A percentile compares a stretch with the other conserved stretches of the same genome.
Conservation (phyloP, 2,329 filamentous ascomycete species). For the Dactylellina haptotyla region DNA sequence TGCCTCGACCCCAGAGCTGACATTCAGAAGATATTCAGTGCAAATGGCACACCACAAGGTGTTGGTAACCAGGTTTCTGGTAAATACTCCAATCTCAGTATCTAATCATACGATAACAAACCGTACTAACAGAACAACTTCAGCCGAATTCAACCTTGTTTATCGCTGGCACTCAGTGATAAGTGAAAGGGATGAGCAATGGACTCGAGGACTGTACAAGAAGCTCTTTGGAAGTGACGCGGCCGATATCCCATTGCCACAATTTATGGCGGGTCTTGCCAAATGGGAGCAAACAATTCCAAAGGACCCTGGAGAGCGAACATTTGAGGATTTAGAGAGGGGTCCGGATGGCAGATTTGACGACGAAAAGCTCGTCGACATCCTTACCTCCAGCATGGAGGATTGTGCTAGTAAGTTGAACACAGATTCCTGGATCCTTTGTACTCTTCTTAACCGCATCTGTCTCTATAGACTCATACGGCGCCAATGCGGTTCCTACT, state of each 20-base stretch:
- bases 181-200: conserved; percentile 59
- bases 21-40: conserved; percentile 56
- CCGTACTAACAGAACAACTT: background rate
- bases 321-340: conserved; percentile 66
- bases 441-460: background rate
- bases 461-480: conserved; percentile 39
- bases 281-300: conserved; percentile 72
- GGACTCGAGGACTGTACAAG: conserved; percentile 58
- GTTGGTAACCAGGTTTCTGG: conserved; percentile 60
- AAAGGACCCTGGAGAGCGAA: conserved; percentile 70
- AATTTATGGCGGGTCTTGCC: conserved; percentile 72
- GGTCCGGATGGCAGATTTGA: conserved; percentile 67
- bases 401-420: conserved; percentile 70
- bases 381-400: conserved; percentile 70
- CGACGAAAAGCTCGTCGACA: conserved; percentile 69
- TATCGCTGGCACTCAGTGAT: conserved; percentile 61
- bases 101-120: background rate
- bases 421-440: conserved; percentile 55
- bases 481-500: conserved; percentile 66
- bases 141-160: conserved; percentile 61
- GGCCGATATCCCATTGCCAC: conserved; percentile 65
- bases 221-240: conserved; percentile 50
- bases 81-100: background rate
- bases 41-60: conserved; percentile 56
- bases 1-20: conserved; percentile 59